Evolutionary conservation across 2,329 filamentous ascomycete genomes (phyloP), one percentile per base, ranked within the genome.

Genomic region (Cladosporium halotolerans): DNA sequence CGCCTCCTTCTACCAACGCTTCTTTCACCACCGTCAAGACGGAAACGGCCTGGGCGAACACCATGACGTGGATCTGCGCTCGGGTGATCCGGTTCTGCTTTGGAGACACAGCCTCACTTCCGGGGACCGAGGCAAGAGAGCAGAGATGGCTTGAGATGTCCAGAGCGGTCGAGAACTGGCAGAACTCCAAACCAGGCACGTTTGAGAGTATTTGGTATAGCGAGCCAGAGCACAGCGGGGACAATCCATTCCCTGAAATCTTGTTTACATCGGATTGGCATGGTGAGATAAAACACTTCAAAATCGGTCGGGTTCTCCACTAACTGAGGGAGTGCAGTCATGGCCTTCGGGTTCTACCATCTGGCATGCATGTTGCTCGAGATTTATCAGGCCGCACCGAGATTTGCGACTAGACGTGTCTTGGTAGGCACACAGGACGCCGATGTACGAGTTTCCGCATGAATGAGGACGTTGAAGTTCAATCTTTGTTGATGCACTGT

Each of bases 261-360:
- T 45, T 14, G 43, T 45, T 45, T 45, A 45, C 43, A n/a, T 33
- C 43, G 43, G 43, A 45, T 34, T 45, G 43, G 43, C 43, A 45
- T 45, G 43, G 43, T 45, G 34, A 45, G 43, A 34, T 34, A 16
- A 28, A n/a, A 28, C 43, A 28, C 43, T 16, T 11, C 43, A 45
- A 45, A 33, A 9, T 19, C 13, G 31, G 43, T 45, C 11, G 28
- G 43, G 31, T 34, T 18, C 16, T 34, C 43, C 16, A 16, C 43
- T 45, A 33, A 45, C 43, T 34, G 13, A 45, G 28, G 43, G 14
- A 28, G 23, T 45, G 10, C 43, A 55, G 53, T 55, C 33, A 55
- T 55, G 53, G 53, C 53, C 38, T 52, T 52, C 42, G 53, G 53
- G 44, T 52, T 55, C 31, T 52, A 55, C 47, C 53, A 52, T 39